Base-by-base conservation (phyloP, 2,329 filamentous ascomycete species). In the Xylariales sp. region DNA sequence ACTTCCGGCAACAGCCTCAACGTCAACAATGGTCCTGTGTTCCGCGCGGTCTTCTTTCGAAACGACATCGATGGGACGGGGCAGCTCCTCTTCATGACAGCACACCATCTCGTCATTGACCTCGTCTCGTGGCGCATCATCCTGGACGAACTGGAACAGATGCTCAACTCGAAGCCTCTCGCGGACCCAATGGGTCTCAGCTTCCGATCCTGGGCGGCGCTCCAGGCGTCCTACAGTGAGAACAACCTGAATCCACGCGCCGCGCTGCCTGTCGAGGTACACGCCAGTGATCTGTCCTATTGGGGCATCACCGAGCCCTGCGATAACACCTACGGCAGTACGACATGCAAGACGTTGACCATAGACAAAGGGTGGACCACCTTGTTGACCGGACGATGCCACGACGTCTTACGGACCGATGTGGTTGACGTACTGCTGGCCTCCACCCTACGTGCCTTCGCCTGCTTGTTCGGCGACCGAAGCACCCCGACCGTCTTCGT, bases 41-140 rank as follows among this genome's bases (percentile, higher is more conserved):
- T 57, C 31, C 46, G 51, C 0, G 51, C 47, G 14, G 53, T 54
- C 31, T 38, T 56, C 4, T 53, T 61, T 3, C 36, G 14, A 12
- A n/a, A 25, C 36, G 46, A 49, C 2, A 5, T 40, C 12, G 24
- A 44, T 1, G 43, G 43, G 3, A 15, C 46, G 7, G 36, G 25
- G 3, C 60, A 61, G 24, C 31, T 53, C 2, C 36, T 64, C 0
- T 61, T 59, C 8, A 36, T 68, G n/a, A 50, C 56, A 4, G 58
- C 54, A 1, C 63, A 66, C n/a, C 65, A 68, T 40, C 49, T 66
- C 0, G 57, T 64, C 1, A 58, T 72, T 12, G 69, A 73, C 39
- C 49, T 72, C 3, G 65, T 73, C 1, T 69, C 67, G 0, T 73
- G 70, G 70, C 57, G 65, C 9, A 58, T 68, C 20, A 53, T 73